Base-by-base conservation (phyloP, 805 yeast genomes). In the Yarrowia sp. region DNA sequence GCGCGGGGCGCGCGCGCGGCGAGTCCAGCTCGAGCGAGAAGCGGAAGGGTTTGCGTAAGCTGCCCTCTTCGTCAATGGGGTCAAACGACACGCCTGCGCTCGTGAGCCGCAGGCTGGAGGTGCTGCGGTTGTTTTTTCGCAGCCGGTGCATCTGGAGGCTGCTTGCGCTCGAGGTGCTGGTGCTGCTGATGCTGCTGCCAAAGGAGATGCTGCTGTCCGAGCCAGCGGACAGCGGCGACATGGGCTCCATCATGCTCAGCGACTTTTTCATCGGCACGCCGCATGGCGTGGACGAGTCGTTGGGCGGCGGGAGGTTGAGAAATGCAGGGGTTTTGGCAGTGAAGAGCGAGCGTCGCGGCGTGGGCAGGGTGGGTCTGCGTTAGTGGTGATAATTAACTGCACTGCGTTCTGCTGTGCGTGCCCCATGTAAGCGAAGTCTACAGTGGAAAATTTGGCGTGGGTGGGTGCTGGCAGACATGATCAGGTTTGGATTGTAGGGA, bases 171-270 rank as follows among this genome's bases (percentile, higher is more conserved):
- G 52, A 22, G 49, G 10, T 28, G 17, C 21, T 12, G 43, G 21
- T 16, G 58, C n/a, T n/a, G 38, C 28, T 51, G 44, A 14, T 36
- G 44, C 24, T 8, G 33, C 36, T 35, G 44, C 58, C 58, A 22
- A 51, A 51, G 33, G 59, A 33, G n/a, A 32, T 35, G 43, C 59
- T 22, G 36, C 61, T 35, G 35, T 54, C 61, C 46, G 61, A 54
- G 26, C 61, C 61, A 54, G 61, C 61, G 46, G 61, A 54, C 46
- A 54, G 46, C 35, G 61, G 61, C 35, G 61, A 54, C 35, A 54
- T 11, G 46, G 44, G 35, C 43, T 35, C 43, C 43, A 32, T 30
- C 54, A 26, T 35, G 46, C 36, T 24, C 17, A 26, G 6, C 33
- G 35, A 17, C 35, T 54, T 54, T 8, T 54, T 54, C 61, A 38